Percentiles rank a stretch among this genome's conserved stretches.
Evolutionary conservation across 2,329 filamentous ascomycete species (phyloP).

Genomic region (Colletotrichum sp.): DNA sequence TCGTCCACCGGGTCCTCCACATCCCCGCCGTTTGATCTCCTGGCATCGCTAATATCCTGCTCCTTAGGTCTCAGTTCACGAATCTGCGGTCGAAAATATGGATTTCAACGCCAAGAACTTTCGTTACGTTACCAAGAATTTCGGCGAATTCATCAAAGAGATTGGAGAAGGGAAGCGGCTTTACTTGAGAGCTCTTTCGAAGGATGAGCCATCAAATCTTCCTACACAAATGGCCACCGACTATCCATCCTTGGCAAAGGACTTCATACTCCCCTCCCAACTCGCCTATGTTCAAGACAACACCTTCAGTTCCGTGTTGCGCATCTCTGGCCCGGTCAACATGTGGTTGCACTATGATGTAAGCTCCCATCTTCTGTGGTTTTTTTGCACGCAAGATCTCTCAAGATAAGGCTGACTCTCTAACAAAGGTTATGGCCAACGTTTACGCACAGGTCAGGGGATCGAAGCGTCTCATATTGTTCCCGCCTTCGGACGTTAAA

Average conservation of each 20-base stretch:
- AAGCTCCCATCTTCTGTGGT: not conserved
- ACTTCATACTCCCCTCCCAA: slow-evolving; percentile 72
- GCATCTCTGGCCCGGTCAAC: slow-evolving; percentile 79
- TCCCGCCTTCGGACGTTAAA: slow-evolving; percentile 77
- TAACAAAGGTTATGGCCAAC: slow-evolving; percentile 78
- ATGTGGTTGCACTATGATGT: slow-evolving; percentile 94
- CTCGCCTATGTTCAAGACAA: slow-evolving; percentile 65
- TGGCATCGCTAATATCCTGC: not conserved
- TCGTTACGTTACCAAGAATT: slow-evolving; percentile 70
- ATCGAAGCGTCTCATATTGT: slow-evolving; percentile 75
- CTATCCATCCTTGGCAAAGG: slow-evolving; percentile 71
- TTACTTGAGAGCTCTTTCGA: slow-evolving; percentile 82
- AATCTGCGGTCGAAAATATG: slow-evolving; percentile 70
- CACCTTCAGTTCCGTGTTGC: slow-evolving; percentile 78
- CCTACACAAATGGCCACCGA: slow-evolving; percentile 75
- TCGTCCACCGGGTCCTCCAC: not conserved
- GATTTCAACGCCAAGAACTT: slow-evolving; percentile 88
- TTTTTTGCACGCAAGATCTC: not conserved
- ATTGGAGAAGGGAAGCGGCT: slow-evolving; percentile 65
- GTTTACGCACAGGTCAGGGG: slow-evolving; percentile 82
- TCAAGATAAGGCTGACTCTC: not conserved
- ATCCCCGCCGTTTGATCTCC: not conserved
- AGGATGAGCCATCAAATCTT: slow-evolving; percentile 68
- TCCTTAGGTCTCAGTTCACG: slow-evolving; percentile 74
- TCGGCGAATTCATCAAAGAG: slow-evolving; percentile 69